These are phyloP conservation scores for Licmophora abbreviata DNA, from an alignment of 108 stramenopile genomes.

Conservation along the genomic window DNA sequence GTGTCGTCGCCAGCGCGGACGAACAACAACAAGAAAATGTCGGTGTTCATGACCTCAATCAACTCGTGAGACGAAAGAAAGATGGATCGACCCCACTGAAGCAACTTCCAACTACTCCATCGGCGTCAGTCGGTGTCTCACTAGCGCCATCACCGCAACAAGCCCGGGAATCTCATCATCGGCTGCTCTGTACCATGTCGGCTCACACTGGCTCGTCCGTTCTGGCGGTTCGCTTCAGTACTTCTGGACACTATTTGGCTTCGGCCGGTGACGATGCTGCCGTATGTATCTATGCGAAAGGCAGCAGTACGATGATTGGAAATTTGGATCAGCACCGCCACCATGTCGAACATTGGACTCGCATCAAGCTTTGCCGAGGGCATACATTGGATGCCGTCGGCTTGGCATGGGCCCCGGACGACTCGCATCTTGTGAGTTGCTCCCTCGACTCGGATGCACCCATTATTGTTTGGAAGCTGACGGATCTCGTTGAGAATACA, in stretches of 20 bases:
- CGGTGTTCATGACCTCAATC: slow-evolving; percentile 56
- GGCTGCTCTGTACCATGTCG: slow-evolving; percentile 68
- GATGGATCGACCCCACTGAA: slow-evolving; percentile 12
- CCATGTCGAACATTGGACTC: slow-evolving; percentile 74
- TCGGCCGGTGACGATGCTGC: slow-evolving; percentile 80
- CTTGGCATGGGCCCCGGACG: slow-evolving; percentile 87
- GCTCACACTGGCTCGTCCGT: slow-evolving; percentile 79
- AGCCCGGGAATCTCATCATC: slow-evolving; percentile 23
- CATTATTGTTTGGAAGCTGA: slow-evolving; percentile 79
- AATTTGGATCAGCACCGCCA: slow-evolving; percentile 34
- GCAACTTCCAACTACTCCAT: slow-evolving; percentile 4
- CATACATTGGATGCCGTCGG: slow-evolving; percentile 83
- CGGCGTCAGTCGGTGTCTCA: background rate
- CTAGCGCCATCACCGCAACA: background rate
- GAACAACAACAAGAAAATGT: slow-evolving; percentile 13
- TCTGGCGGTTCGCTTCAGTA: slow-evolving; percentile 68
- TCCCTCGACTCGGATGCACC: slow-evolving; percentile 79
- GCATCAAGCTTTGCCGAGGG: slow-evolving; percentile 77
- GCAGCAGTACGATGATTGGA: slow-evolving; percentile 19
- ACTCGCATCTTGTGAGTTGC: slow-evolving; percentile 77
- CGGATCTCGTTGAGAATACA: slow-evolving; percentile 28
- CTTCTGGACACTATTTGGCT: slow-evolving; percentile 62
- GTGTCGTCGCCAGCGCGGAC: background rate
- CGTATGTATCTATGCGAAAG: slow-evolving; percentile 59
- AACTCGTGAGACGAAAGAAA: slow-evolving; percentile 67